Base-by-base conservation (phyloP, 2,329 filamentous ascomycete genomes). In the Didymella pomorum region DNA sequence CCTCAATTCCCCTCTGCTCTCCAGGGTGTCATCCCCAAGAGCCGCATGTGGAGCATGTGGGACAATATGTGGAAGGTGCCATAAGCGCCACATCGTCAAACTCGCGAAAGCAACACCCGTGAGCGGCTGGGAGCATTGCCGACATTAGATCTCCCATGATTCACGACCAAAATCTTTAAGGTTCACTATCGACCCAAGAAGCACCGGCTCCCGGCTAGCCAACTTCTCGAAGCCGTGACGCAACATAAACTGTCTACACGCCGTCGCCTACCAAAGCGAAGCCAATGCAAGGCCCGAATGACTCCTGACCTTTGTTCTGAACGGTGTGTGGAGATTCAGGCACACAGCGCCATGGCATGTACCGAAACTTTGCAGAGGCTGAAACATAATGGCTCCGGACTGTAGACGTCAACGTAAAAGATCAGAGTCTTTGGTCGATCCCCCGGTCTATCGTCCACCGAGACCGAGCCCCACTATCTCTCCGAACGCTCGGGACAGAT, bases 11-110 rank as follows among this genome's bases (percentile, higher is more conserved):
- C 20, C 5, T 42, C 39, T 42, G 21, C 11, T 9, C 33, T 28
- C 14, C 43, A 41, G 20, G n/a, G n/a, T 21, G 14, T 14, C 42
- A 25, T 37, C 50, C 45, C 21, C 20, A 18, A 49, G 11, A 28
- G 45, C 37, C 45, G 37, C 44, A 55, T 49, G 44, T 55, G 52
- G 52, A 43, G 28, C 54, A 52, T 52, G 54, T 57, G 48, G 56
- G 45, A 58, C 56, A 31, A 26, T 39, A 20, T 39, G 44, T 21
- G 29, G 16, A 33, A 16, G 35, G 23, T 44, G 44, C 51, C 31
- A 49, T 29, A 16, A 39, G 55, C 44, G 48, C 55, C 49, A 53
- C 56, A 58, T 53, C 44, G 39, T 53, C 44, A 50, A 49, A 53
- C 49, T 37, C 8, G 35, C 37, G 49, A 37, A 37, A 16, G 46